Evolutionary conservation across 305 asterid genomes (phyloP).

Genomic region (Fraxinus greggii): DNA sequence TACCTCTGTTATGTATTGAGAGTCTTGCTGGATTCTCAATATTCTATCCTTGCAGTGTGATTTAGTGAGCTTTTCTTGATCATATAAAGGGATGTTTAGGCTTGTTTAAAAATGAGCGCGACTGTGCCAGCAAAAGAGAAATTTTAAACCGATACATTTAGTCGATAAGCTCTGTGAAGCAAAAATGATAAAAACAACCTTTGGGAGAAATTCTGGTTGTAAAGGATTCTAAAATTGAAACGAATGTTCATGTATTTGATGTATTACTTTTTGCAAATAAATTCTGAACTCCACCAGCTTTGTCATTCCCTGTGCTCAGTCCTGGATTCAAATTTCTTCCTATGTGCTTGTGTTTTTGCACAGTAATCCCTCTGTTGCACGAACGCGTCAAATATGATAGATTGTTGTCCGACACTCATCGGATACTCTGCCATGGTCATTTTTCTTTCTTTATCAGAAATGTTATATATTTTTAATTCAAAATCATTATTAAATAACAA

Average conservation of each 20-base stretch:
- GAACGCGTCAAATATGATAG: too few species aligned
- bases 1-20: not conserved
- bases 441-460: too few species aligned
- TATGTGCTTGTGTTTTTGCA: not conserved
- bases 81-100: not conserved
- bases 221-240: not conserved
- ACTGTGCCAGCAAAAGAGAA: not conserved
- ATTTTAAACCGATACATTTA: not conserved
- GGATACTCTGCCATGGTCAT: too few species aligned
- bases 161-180: not conserved
- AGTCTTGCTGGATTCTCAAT: not conserved
- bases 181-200: not conserved
- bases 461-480: too few species aligned
- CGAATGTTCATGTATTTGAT: not conserved
- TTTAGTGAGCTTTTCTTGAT: not conserved
- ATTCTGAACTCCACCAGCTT: not conserved
- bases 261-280: not conserved
- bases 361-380: not conserved
- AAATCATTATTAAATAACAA: too few species aligned
- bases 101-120: not conserved
- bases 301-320: not conserved
- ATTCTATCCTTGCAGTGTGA: not conserved
- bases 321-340: not conserved
- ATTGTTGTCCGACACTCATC: too few species aligned
- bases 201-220: not conserved